Evolutionary conservation across 306 rosid species (phyloP), one percentile per base, ranked within the genome.

Genomic region (Arachis hypogaea): DNA sequence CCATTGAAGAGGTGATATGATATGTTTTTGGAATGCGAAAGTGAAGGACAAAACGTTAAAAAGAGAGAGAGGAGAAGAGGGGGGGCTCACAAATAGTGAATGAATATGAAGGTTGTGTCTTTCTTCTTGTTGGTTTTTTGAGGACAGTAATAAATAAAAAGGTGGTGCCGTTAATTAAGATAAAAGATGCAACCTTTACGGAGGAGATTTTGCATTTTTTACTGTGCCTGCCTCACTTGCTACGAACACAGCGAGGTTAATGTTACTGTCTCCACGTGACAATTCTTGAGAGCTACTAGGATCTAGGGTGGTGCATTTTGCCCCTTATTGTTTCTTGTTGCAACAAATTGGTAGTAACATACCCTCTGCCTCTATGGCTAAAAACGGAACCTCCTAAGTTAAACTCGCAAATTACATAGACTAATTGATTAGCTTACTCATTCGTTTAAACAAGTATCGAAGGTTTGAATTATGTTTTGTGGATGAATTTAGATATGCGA

Each of bases 91-190:
- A 77, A 82, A 82, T 73, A 78, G 77, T 22, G 28, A 22, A 22
- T 22, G 28, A 22, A 22, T 22, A 33, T 79, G 81, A 80, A 75
- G n/a, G 59, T 49, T 71, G 69, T 64, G 74, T 46, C 10, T 28
- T 69, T 72, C 28, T 57, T 54, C 40, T 59, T 52, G 55, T 80
- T 73, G 52, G 68, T 71, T 63, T 71, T 47, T 36, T 33, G 69
- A 60, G 64, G 78, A 68, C 70, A 43, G 74, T 63, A 76, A 66
- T 41, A 75, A 43, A 77, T 66, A 75, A 75, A 64, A 49, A 72
- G 77, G 84, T 81, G 89, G 88, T 86, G 91, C 97, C 91, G 98
- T 89, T 93, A 80, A 84, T 89, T 93, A 80, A 84, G 91, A 86
- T 82, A 78, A 83, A 69, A 83, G 74, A 80, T 66, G 86, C 96